Evolutionary conservation across 106 monocot genomes (phyloP).

Genomic region (Ottelia alismoides): DNA sequence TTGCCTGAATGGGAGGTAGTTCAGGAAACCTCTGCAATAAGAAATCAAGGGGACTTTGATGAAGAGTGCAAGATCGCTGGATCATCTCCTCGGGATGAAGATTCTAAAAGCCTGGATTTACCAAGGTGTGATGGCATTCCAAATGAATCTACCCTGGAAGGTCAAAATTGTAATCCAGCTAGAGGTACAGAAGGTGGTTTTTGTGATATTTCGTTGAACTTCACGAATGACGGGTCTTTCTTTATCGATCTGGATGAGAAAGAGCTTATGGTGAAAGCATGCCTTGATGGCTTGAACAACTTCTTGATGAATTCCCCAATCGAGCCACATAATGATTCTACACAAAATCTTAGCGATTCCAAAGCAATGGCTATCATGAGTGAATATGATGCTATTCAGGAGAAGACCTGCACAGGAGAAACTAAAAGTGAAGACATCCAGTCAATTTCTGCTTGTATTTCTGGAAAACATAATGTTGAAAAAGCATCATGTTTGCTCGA

Average conservation of each 20-base stretch:
- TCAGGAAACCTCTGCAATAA: constrained; percentile 15
- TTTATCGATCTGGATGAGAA: constrained; percentile 33
- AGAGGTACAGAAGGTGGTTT: constrained; percentile 21
- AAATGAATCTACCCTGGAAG: constrained; percentile 9
- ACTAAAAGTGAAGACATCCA: too few species aligned
- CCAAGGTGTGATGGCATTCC: constrained; percentile 7
- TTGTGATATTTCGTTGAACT: constrained; percentile 34
- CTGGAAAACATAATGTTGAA: constrained; percentile 1
- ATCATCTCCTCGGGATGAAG: too few species aligned
- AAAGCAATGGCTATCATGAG: too few species aligned
- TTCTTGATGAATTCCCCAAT: constrained; percentile 50
- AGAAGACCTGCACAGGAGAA: too few species aligned
- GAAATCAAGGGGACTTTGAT: too few species aligned
- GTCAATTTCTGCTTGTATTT: not conserved
- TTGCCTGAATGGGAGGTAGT: constrained; percentile 26
- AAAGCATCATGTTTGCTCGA: constrained; percentile 8
- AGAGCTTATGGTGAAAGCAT: constrained; percentile 33
- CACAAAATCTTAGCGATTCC: too few species aligned
- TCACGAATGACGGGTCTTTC: constrained; percentile 33
- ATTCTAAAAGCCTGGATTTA: constrained; percentile 5
- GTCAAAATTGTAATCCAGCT: not conserved
- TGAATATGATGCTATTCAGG: too few species aligned
- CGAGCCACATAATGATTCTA: constrained; percentile 4
- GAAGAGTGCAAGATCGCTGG: too few species aligned
- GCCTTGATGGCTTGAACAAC: constrained; percentile 33